Evolutionary conservation across 2,329 filamentous ascomycete genomes (phyloP), one percentile per base, ranked within the genome.

Genomic region (Aspergillus arachidicola): DNA sequence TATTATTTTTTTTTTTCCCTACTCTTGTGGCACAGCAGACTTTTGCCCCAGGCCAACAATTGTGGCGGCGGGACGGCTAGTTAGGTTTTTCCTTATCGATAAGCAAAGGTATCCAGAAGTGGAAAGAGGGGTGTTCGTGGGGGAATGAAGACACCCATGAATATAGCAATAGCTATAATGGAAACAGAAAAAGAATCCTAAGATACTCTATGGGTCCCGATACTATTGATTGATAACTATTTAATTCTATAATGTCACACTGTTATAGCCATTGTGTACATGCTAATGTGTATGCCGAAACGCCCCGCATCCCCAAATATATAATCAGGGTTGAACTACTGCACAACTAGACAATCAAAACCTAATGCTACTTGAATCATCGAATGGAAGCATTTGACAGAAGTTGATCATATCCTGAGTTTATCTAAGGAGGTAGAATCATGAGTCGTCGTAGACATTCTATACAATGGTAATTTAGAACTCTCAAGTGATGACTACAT

Each of bases 31-130:
- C 51, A 54, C 51, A 54, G 51, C 19, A 12, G 19, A 23, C 50
- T 54, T 54, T 36, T 41, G 54, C 62, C 54, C 54, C 54, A 58
- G 58, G 58, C 54, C n/a, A 43, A 30, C 50, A 46, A 41, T 51
- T 51, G 46, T 54, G 46, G 32, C 36, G 16, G 21, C 11, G 12
- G 19, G 9, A 14, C 12, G 19, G 14, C 16, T 30, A 34, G 6
- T 23, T 23, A 46, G 23, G 16, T 46, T 21, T 54, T 54, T 23
- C 48, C 54, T 64, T 64, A 64, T 64, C 62, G 62, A 64, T 64
- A 64, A 64, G 58, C 34, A 36, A 36, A 16, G 10, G 16, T 19
- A 28, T 36, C 10, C 51, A 21, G 51, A 23, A 50, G 16, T 19
- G 46, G 46, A 32, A 50, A 36, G 51, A 54, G 51, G 51, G 51